These are phyloP conservation scores for Ilyonectria robusta DNA, from an alignment of 2,329 filamentous ascomycete species.

Conservation along the genomic window DNA sequence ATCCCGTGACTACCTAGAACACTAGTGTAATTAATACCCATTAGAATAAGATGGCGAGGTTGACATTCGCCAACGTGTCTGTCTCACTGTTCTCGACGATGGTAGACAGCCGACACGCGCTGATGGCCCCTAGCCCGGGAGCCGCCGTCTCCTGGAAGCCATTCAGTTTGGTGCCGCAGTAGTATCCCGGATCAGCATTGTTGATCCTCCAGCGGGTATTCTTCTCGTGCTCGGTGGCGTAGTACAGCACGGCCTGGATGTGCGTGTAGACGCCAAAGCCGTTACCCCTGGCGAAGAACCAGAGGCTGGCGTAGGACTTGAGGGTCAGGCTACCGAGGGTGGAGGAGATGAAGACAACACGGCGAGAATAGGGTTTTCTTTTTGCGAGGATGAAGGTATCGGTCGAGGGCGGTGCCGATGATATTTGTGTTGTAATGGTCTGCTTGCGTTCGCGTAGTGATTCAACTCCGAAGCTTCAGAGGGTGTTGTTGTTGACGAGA, in stretches of 20 bases:
- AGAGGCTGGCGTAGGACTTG: constrained; percentile 26
- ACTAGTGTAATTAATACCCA: not conserved
- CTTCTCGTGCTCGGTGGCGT: constrained; percentile 28
- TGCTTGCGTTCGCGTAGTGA: constrained; percentile 32
- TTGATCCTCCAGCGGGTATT: constrained; percentile 31
- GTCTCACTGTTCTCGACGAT: constrained; percentile 22
- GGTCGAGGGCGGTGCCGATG: constrained; percentile 34
- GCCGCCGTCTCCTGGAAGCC: constrained; percentile 21
- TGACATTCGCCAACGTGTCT: constrained; percentile 26
- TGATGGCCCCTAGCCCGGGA: constrained; percentile 26
- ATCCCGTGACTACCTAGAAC: not conserved
- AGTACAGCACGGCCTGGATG: constrained; percentile 38
- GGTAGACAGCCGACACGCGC: constrained; percentile 17
- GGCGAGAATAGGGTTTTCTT: not conserved
- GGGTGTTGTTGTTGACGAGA: constrained; percentile 38
- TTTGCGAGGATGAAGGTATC: constrained; percentile 28
- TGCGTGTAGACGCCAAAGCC: constrained; percentile 31
- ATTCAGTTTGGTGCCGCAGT: constrained; percentile 29
- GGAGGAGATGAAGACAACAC: constrained; percentile 38
- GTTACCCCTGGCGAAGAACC: not conserved
- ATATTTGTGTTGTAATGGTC: constrained; percentile 35
- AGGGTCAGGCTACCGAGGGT: constrained; percentile 30
- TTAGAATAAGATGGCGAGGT: constrained; percentile 29
- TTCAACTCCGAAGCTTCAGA: constrained; percentile 23
- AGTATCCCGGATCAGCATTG: constrained; percentile 29